phyloP scores from a whole-genome alignment of 331 rosid genomes.

The Spiraea crenata region DNA sequence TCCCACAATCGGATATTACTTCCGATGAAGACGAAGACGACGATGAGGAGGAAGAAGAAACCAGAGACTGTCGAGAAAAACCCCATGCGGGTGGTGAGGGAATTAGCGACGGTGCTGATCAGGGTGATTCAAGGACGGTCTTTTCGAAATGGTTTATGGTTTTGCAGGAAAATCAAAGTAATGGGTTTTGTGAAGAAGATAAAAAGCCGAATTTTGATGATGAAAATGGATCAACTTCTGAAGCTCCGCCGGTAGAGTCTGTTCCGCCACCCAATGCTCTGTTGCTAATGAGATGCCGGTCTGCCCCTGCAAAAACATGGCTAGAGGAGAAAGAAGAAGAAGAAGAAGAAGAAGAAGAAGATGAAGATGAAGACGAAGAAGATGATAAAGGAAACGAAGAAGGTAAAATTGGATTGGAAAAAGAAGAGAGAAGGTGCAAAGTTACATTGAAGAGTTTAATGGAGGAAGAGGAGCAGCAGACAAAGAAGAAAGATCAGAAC shows the following conservation, averaged over 20 bases:
- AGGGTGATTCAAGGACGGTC: slow-evolving; percentile 42
- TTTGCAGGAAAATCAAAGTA: slow-evolving; percentile 60
- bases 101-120: slow-evolving; percentile 33
- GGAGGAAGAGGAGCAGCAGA: slow-evolving; percentile 68
- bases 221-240: slow-evolving; percentile 11
- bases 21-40: slow-evolving; percentile 58
- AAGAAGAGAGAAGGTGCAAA: slow-evolving; percentile 41
- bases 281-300: slow-evolving; percentile 89
- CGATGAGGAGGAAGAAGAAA: slow-evolving; percentile 24
- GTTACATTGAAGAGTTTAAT: slow-evolving; percentile 66
- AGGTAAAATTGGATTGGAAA: background rate
- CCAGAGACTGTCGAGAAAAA: slow-evolving; percentile 25
- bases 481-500: slow-evolving; percentile 38
- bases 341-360: slow-evolving; percentile 1
- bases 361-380: background rate
- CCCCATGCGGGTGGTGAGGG: slow-evolving; percentile 27
- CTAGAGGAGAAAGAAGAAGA: slow-evolving; percentile 33
- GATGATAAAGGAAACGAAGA: slow-evolving; percentile 23
- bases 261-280: slow-evolving; percentile 87
- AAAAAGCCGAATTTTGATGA: slow-evolving; percentile 7
- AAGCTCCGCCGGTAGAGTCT: slow-evolving; percentile 20
- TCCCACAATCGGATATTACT: slow-evolving; percentile 48
- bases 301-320: slow-evolving; percentile 91
- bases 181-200: slow-evolving; percentile 25
- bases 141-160: slow-evolving; percentile 94